A percentile compares a stretch with the other conserved stretches of the same genome.
These are phyloP conservation scores for Leptodontidium sp. DNA, from an alignment of 2,329 filamentous ascomycete species.

Conservation along the genomic window DNA sequence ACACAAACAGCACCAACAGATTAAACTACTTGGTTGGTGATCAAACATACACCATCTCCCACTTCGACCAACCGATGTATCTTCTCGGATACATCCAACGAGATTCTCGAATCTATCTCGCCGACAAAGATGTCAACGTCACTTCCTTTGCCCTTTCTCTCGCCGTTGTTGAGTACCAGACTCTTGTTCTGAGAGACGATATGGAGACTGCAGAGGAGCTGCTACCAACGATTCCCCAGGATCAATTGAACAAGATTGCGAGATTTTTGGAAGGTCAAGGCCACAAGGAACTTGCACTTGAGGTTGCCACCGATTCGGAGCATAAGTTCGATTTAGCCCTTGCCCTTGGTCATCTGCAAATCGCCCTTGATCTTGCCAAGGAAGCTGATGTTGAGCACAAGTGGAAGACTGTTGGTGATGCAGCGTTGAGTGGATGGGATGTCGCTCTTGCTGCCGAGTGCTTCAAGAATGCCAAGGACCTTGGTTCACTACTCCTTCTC, in stretches of 20 bases:
- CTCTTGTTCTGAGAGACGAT: slow-evolving; percentile 90
- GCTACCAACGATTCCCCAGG: slow-evolving; percentile 82
- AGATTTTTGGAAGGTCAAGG: slow-evolving; percentile 97
- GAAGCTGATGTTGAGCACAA: slow-evolving; percentile 92
- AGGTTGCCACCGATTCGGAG: slow-evolving; percentile 93
- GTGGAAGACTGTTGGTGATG: slow-evolving; percentile 97
- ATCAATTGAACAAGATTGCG: slow-evolving; percentile 97
- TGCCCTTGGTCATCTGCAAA: slow-evolving; percentile 81
- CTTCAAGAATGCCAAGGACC: slow-evolving; percentile 88
- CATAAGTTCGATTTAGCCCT: slow-evolving; percentile 96
- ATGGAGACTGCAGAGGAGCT: slow-evolving; percentile 91
- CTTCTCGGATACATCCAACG: slow-evolving; percentile 93
- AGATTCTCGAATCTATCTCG: slow-evolving; percentile 93
- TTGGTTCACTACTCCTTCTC: slow-evolving; percentile 87
- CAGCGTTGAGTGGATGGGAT: slow-evolving; percentile 87
- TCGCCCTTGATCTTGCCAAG: slow-evolving; percentile 84
- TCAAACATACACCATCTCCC: slow-evolving; percentile 96
- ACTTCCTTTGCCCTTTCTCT: slow-evolving; percentile 92
- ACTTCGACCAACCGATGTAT: slow-evolving; percentile 96
- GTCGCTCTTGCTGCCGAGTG: slow-evolving; percentile 89
- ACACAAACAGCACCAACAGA: slow-evolving; percentile 95
- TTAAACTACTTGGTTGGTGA: slow-evolving; percentile 98
- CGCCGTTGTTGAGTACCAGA: slow-evolving; percentile 95
- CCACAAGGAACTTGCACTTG: slow-evolving; percentile 93
- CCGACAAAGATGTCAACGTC: slow-evolving; percentile 93